phyloP scores from a whole-genome alignment of 306 rosid species.

The Vigna mungo region DNA sequence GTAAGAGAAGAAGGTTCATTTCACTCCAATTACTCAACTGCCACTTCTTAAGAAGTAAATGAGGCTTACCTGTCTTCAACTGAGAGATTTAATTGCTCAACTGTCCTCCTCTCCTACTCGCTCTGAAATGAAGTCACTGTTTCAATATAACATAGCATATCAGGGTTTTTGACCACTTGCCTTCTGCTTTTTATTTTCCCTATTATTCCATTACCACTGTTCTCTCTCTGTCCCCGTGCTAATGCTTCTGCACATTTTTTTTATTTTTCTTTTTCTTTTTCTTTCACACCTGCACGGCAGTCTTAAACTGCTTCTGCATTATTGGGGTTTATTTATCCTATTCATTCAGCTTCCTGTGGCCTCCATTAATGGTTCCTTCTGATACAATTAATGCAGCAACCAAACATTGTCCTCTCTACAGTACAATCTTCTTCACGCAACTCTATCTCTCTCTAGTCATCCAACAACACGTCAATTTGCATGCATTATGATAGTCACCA shows the following conservation, averaged over 20 bases:
- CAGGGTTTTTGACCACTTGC: conserved; percentile 9
- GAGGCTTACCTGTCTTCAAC: conserved; percentile 35
- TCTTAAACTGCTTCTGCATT: background rate
- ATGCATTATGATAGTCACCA: background rate
- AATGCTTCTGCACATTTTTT: background rate
- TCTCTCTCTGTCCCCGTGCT: background rate
- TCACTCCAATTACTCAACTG: conserved; percentile 34
- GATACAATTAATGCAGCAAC: conserved; percentile 30
- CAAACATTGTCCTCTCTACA: conserved; percentile 29
- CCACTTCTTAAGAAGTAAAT: conserved; percentile 42
- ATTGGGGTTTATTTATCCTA: background rate
- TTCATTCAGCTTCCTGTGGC: background rate
- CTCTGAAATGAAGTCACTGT: conserved; percentile 4
- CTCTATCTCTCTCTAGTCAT: conserved; percentile 11
- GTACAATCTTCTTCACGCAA: background rate
- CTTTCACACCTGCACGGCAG: background rate
- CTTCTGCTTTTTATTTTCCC: background rate
- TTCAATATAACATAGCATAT: background rate
- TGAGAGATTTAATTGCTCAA: conserved; percentile 39
- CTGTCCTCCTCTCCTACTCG: conserved; percentile 38
- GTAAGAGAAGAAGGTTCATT: background rate
- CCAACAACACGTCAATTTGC: background rate
- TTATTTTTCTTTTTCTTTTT: no score
- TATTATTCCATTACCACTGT: background rate
- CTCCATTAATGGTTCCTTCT: background rate